Evolutionary conservation across 2,329 filamentous ascomycete species (phyloP).

Genomic region (Diaporthe ilicicola): DNA sequence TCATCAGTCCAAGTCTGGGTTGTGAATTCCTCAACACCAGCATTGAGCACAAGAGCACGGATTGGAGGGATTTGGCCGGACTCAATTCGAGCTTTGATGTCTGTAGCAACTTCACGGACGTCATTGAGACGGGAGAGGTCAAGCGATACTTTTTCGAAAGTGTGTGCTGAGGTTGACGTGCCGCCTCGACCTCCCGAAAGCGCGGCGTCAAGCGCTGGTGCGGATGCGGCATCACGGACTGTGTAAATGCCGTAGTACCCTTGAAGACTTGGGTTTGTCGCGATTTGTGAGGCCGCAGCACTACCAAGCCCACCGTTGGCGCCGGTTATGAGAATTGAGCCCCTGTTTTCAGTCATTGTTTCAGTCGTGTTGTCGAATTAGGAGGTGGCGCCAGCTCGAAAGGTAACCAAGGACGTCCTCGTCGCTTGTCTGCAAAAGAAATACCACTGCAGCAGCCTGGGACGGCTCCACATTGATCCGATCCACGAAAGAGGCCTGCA

Average conservation of each 20-base stretch:
- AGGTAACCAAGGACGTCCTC: no score
- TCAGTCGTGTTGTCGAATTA: no score
- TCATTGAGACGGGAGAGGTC: conserved; percentile 42
- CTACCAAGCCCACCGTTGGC: conserved; percentile 50
- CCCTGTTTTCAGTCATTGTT: neutral
- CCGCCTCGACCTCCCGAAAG: conserved; percentile 30
- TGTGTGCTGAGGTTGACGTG: neutral
- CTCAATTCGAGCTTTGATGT: conserved; percentile 43
- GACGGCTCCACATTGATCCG: no score
- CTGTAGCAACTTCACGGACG: conserved; percentile 39
- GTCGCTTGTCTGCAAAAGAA: no score
- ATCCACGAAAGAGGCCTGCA: no score
- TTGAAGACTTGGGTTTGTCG: conserved; percentile 41
- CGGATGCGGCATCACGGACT: conserved; percentile 40
- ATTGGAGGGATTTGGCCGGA: conserved; percentile 48
- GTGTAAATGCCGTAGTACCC: conserved; percentile 43
- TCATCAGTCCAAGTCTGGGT: conserved; percentile 33
- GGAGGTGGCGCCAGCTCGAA: no score
- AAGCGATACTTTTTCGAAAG: conserved; percentile 44
- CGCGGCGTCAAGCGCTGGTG: neutral
- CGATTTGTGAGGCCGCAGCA: conserved; percentile 43
- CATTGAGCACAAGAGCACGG: conserved; percentile 48
- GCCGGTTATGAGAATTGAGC: conserved; percentile 40
- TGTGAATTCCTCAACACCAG: conserved; percentile 38
- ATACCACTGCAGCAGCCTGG: no score